Evolutionary conservation across 2,329 filamentous ascomycete genomes (phyloP).

Genomic region (Trichoderma brevicompactum): DNA sequence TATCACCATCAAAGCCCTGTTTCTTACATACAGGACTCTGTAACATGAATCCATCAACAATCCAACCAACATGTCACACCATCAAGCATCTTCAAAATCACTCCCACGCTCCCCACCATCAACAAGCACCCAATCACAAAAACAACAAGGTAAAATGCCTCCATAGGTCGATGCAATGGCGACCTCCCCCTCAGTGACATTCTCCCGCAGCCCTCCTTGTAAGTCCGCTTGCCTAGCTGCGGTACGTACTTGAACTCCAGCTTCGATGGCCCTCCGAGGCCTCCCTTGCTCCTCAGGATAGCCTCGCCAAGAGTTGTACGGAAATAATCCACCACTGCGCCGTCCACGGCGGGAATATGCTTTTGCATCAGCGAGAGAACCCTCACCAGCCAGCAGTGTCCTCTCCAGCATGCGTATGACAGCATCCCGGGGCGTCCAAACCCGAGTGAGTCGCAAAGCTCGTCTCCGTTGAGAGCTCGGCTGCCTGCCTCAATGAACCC

Average conservation of each 20-base stretch:
- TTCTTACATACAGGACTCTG: too few relatives aligned
- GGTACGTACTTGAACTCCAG: slow-evolving; percentile 44
- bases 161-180: slow-evolving; percentile 32
- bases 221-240: slow-evolving; percentile 30
- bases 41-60: too few relatives aligned
- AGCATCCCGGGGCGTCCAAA: slow-evolving; percentile 40
- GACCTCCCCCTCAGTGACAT: neutral
- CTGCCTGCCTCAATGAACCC: slow-evolving; percentile 45
- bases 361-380: slow-evolving; percentile 37
- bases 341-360: slow-evolving; percentile 36
- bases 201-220: slow-evolving; percentile 34
- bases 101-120: neutral
- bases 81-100: neutral
- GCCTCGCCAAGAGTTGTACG: slow-evolving; percentile 36
- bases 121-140: slow-evolving; percentile 33
- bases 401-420: slow-evolving; percentile 39
- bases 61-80: neutral
- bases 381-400: slow-evolving; percentile 41
- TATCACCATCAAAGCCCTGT: too few relatives aligned
- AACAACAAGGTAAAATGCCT: slow-evolving; percentile 35
- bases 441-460: slow-evolving; percentile 43
- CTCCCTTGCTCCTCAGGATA: slow-evolving; percentile 37
- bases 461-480: slow-evolving; percentile 45
- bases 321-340: slow-evolving; percentile 35
- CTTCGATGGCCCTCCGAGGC: slow-evolving; percentile 38